Base-by-base conservation (phyloP, 305 asterid genomes). In the Fraxinus baroniana region DNA sequence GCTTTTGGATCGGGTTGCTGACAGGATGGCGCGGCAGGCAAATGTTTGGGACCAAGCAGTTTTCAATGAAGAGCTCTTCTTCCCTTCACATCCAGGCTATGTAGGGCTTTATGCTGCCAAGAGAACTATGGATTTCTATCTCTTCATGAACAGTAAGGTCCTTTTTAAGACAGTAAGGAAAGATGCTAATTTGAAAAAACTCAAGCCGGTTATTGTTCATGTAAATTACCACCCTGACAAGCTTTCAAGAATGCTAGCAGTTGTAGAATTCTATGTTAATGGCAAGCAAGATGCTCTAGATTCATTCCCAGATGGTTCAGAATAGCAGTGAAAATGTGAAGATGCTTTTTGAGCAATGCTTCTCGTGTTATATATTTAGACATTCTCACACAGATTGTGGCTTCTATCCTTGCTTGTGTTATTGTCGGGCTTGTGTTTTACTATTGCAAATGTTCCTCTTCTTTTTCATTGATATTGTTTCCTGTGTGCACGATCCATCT, bases 111-210 rank as follows among this genome's bases (percentile, higher is more conserved):
- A 89, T 85, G 90, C 88, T 82, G 70, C 91, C 9, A 89, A 79
- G 83, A 87, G 90, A 82, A 83, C 86, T 15, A 83, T 87, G 90
- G 92, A 89, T 83, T 68, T 85, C 13, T 85, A 84, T 70, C 84
- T 85, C 30, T 89, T 89, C 79, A 89, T 89, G 91, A 89, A 89
- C 28, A 89, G 91, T 49, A 89, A 88, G 80, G 91, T 88, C 36
- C 89, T 88, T 72, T 88, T 86, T 75, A 88, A 88, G 86, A 84
- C 86, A 1, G 88, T 86, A 5, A 79, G 91, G 80, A 85, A 87
- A 71, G 85, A 89, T 66, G 78, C 73, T 15, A 77, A 81, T 13
- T 44, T 89, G 87, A 82, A 32, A 70, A 86, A 81, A 74, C 55
- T 84, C 13, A 87, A 78, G 82, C 92, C 90, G 9, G 89, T 86